A percentile compares a stretch with the other conserved stretches of the same genome.
Evolutionary conservation across 1,139 yeast species (phyloP).

Genomic region (Pneumocystis jirovecii): DNA sequence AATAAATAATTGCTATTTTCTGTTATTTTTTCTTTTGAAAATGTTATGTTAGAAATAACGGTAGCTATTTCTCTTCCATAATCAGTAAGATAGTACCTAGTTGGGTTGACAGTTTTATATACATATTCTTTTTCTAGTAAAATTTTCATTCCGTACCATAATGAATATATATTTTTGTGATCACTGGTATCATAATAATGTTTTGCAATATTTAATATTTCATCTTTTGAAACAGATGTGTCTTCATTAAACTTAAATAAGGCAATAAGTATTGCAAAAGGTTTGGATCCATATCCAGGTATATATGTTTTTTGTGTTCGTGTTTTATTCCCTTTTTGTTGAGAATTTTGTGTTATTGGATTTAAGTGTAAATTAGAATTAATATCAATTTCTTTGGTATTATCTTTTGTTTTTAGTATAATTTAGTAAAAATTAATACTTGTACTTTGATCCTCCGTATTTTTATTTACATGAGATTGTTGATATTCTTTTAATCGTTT

Average conservation of each 20-base stretch:
- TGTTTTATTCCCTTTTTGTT: conserved; percentile 6
- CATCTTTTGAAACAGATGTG: conserved; percentile 39
- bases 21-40: conserved; percentile 12
- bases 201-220: conserved; percentile 42
- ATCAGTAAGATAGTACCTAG: conserved; percentile 52
- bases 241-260: conserved; percentile 39
- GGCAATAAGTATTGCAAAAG: conserved; percentile 66
- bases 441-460: conserved; percentile 27
- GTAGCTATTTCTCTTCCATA: conserved; percentile 53
- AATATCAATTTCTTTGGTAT: not conserved
- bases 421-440: not conserved
- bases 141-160: conserved; percentile 63
- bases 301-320: conserved; percentile 37
- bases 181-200: conserved; percentile 39
- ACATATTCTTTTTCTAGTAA: conserved; percentile 51
- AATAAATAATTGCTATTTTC: conserved; percentile 8
- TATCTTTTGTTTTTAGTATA: not conserved
- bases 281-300: conserved; percentile 71
- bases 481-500: conserved; percentile 35
- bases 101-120: conserved; percentile 43
- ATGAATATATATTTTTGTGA: conserved; percentile 37
- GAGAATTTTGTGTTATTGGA: not conserved
- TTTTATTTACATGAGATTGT: conserved; percentile 26
- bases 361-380: conserved; percentile 1
- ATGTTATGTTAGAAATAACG: conserved; percentile 36